Conservation (phyloP, 1,284 basidiomycete species). For the Polyporus tsugae region DNA sequence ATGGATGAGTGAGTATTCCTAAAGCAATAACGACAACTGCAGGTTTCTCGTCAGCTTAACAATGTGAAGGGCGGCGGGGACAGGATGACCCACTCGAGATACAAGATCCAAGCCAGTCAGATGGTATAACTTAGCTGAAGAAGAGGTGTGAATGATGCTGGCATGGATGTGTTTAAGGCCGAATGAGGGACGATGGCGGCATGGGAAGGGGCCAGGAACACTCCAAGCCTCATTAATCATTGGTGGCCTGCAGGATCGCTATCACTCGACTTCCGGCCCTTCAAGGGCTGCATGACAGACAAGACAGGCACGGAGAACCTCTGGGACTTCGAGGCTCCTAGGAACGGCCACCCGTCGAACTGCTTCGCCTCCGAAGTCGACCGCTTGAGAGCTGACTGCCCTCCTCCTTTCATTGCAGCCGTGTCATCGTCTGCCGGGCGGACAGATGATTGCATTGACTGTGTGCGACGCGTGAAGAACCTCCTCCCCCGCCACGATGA, state of each 20-base stretch:
- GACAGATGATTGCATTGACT: slow-evolving; percentile 37
- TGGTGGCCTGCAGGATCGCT: slow-evolving; percentile 24
- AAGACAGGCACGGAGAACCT: slow-evolving; percentile 31
- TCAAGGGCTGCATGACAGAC: slow-evolving; percentile 25
- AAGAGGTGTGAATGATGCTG: neutral
- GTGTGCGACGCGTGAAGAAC: slow-evolving; percentile 34
- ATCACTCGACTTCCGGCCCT: slow-evolving; percentile 27
- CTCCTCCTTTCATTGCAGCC: slow-evolving; percentile 11
- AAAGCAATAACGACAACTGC: slow-evolving; percentile 2
- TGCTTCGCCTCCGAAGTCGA: slow-evolving; percentile 33
- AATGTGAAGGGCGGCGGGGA: neutral
- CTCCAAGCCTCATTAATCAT: slow-evolving; percentile 7
- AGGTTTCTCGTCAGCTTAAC: neutral
- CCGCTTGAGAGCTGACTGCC: slow-evolving; percentile 25
- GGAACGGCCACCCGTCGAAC: slow-evolving; percentile 40
- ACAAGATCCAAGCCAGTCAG: slow-evolving; percentile 26
- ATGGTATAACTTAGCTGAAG: slow-evolving; percentile 29
- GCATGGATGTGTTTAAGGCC: neutral
- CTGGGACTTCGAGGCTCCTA: slow-evolving; percentile 24
- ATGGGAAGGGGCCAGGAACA: slow-evolving; percentile 8
- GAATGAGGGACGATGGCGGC: slow-evolving; percentile 1
- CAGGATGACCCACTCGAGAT: slow-evolving; percentile 19
- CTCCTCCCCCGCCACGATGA: slow-evolving; percentile 27
- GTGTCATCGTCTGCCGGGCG: slow-evolving; percentile 29
- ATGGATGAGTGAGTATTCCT: neutral